Conservation (phyloP, 805 yeast genomes). For the Candida adriatica region DNA sequence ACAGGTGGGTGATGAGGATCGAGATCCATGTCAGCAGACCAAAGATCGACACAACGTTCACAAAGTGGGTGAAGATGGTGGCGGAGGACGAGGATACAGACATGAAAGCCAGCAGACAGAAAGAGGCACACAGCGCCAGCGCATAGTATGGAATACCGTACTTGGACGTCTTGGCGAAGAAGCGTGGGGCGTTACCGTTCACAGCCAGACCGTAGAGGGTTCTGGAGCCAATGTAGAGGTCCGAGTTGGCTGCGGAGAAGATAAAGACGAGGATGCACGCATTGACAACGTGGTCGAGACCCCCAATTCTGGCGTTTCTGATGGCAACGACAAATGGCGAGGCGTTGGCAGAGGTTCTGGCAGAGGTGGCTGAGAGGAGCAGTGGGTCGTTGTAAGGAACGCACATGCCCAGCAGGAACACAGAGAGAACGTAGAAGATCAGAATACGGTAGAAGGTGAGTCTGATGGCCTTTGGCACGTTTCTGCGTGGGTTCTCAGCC, state of each 20-base stretch:
- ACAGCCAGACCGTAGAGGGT: conserved; percentile 64
- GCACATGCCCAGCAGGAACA: conserved; percentile 59
- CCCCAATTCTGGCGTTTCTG: conserved; percentile 54
- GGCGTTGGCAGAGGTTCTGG: conserved; percentile 54
- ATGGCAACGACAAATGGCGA: conserved; percentile 86
- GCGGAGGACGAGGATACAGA: conserved; percentile 50
- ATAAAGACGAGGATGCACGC: conserved; percentile 73
- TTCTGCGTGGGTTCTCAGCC: conserved; percentile 58
- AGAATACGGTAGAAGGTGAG: conserved; percentile 64
- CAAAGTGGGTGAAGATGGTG: conserved; percentile 59
- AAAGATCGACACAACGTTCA: conserved; percentile 69
- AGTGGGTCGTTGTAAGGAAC: conserved; percentile 52
- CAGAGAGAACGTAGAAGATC: conserved; percentile 54
- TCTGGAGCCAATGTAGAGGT: conserved; percentile 71
- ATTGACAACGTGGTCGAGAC: conserved; percentile 68
- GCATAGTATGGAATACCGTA: conserved; percentile 67
- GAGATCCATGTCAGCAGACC: conserved; percentile 73
- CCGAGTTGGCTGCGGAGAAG: conserved; percentile 77
- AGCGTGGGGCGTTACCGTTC: conserved; percentile 63
- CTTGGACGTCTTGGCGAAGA: conserved; percentile 30
- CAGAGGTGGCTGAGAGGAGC: conserved; percentile 41
- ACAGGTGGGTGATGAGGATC: conserved; percentile 59
- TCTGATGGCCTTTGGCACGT: conserved; percentile 66
- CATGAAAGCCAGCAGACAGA: conserved; percentile 68
- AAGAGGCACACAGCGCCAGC: conserved; percentile 38